Base-by-base conservation (phyloP, 2,329 filamentous ascomycete species). In the Botrytis aclada region DNA sequence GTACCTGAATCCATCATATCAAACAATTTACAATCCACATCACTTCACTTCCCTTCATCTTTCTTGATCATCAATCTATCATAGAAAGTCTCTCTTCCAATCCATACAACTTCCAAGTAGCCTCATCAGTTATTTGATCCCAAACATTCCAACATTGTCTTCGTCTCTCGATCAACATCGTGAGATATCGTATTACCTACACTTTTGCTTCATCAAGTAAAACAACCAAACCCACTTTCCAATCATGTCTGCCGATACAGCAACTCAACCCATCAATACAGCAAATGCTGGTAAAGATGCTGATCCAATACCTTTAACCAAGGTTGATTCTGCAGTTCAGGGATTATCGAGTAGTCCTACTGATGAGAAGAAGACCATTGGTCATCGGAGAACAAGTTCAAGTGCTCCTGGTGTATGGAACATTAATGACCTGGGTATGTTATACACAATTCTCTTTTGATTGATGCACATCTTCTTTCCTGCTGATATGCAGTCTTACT, bases 261-360 rank as follows among this genome's bases (percentile, higher is more conserved):
- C 77, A 75, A 75, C 69, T n/a, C 79, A 74, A 70, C 58, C 66
- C 34, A 63, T 63, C 58, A 71, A 66, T n/a, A 66, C 61, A 54
- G 51, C 70, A 34, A 66, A 54, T 3, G 37, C 45, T 63, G 37
- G n/a, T 34, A 16, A 66, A 29, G 70, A 71, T 66, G 70, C 45
- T 25, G 70, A 66, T 58, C 70, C 70, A 16, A 76, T 79, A 76
- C 88, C 91, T 80, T 89, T 97, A 82, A 88, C 88, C 84, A 97
- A 97, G 87, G 90, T 97, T 85, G 95, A 98, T 84, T 97, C 95
- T 74, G 94, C 93, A 85, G 90, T 97, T 81, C 90, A 94, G 82
- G 93, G 93, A 83, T 84, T 95, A 79, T 88, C 89, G 77, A 87
- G 88, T 79, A 90, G 90, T 74, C 88, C 92, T 47, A 86, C 88